Conservation (phyloP, 805 yeast genomes). For the Candida stauntonica region DNA sequence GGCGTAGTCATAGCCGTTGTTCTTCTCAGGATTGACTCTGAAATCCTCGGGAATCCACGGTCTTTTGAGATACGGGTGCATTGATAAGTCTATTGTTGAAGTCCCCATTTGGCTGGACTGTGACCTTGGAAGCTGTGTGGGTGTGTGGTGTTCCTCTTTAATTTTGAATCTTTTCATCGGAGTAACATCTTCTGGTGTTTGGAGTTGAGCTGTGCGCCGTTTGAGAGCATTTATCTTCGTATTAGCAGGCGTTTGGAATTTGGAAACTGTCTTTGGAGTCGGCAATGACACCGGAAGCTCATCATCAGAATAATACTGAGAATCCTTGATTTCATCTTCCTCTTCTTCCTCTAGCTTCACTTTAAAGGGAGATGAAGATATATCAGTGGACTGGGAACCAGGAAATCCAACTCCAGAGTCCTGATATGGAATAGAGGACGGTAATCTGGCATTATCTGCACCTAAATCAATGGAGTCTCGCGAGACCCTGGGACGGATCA, state of each 20-base stretch:
- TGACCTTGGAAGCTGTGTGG: neutral
- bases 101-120: neutral
- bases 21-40: conserved; percentile 31
- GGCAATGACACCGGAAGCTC: conserved; percentile 4
- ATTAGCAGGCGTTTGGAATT: conserved; percentile 15
- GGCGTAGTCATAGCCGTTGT: conserved; percentile 28
- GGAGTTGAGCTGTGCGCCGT: conserved; percentile 1
- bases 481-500: neutral
- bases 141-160: conserved; percentile 4
- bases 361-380: conserved; percentile 9
- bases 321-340: conserved; percentile 4
- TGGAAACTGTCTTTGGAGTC: conserved; percentile 9
- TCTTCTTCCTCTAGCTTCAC: conserved; percentile 9
- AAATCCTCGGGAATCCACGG: conserved; percentile 38
- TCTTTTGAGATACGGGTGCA: conserved; percentile 20
- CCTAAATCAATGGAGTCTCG: conserved; percentile 17
- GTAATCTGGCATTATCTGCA: conserved; percentile 9
- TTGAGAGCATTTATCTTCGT: neutral
- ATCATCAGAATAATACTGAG: conserved; percentile 12
- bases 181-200: conserved; percentile 19
- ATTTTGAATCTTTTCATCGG: conserved; percentile 15
- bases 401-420: conserved; percentile 4
- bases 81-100: conserved; percentile 9
- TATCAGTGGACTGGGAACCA: conserved; percentile 1
- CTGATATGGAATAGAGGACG: conserved; percentile 12